Base-by-base conservation (phyloP, 805 yeast species). In the Candida tibetensis region DNA sequence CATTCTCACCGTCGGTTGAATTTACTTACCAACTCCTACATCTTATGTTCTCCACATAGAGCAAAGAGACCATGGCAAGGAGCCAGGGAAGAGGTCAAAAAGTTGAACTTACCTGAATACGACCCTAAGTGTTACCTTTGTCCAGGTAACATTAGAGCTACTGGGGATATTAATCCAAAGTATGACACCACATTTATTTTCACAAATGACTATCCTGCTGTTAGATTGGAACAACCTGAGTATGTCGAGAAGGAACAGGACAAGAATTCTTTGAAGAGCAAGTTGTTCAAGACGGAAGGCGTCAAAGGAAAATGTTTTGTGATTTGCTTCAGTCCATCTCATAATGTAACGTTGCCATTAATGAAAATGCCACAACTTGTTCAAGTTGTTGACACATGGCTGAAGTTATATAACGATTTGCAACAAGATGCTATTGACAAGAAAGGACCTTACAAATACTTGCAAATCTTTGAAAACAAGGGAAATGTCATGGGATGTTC, bases 1-100 rank as follows among this genome's bases (percentile, higher is more conserved):
- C 74, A 77, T 47, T 76, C 86, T 2, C 90, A 83, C 52, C 74
- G 87, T 47, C 71, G 91, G 34, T 77, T 66, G 59, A 83, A 83
- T 50, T 88, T 87, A 3, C 69, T 83, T 45, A 71, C 82, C n/a
- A 76, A 76, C 37, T 59, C 73, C n/a, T 81, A 82, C 77, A 79
- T 83, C 17, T 66, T 83, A 35, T 82, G 83, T 35, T 81, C 88
- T 12, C 90, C 91, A 4, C 91, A 83, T 53, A 66, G 90, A 40
- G 77, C 88, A 21, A 80, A 81, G 57, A 69, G 91, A 47, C 90
- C 91, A 15, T 83, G 90, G 90, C 84, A 79, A 56, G 90, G 90
- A 26, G 85, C 80, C 44, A 71, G 78, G 46, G 90, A 83, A 54
- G 66, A 65, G 25, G 57, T 69, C 12, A 50, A 56, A 37, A 65